These are phyloP conservation scores for Mucor sp. DNA, from an alignment of 371 early-diverging fungal genomes.

Conservation along the genomic window DNA sequence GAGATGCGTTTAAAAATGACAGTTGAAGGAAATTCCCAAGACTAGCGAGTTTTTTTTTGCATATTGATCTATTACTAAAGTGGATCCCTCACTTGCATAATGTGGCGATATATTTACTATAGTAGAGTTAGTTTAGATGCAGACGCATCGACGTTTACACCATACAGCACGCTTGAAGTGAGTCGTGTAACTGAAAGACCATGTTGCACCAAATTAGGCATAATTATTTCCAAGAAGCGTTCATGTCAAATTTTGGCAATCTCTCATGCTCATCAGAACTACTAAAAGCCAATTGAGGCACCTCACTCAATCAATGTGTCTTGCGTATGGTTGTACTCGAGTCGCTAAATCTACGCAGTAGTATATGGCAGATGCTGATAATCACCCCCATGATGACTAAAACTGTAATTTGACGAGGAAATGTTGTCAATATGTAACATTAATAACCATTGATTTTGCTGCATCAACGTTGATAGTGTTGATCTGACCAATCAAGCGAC, in stretches of 20 bases:
- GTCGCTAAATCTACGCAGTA: no score
- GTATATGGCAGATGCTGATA: no score
- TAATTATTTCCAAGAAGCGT: background rate
- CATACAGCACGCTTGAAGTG: background rate
- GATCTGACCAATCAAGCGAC: no score
- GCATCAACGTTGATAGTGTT: background rate
- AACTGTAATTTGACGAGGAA: background rate
- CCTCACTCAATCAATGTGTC: no score
- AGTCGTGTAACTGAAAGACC: background rate
- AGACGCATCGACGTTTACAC: background rate
- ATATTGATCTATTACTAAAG: background rate
- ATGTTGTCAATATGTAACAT: background rate
- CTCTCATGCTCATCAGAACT: no score
- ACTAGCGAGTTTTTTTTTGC: background rate
- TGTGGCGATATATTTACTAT: background rate
- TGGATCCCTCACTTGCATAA: background rate
- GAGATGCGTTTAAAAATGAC: background rate
- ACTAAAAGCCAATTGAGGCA: no score
- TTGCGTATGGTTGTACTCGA: no score
- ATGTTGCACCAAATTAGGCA: background rate
- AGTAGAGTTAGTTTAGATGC: background rate
- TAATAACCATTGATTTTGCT: background rate
- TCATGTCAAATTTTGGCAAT: background rate
- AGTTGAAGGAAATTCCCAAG: background rate
- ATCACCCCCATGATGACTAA: no score